Evolutionary conservation across 306 rosid species (phyloP), one percentile per base, ranked within the genome.

Genomic region (Coriaria nepalensis): DNA sequence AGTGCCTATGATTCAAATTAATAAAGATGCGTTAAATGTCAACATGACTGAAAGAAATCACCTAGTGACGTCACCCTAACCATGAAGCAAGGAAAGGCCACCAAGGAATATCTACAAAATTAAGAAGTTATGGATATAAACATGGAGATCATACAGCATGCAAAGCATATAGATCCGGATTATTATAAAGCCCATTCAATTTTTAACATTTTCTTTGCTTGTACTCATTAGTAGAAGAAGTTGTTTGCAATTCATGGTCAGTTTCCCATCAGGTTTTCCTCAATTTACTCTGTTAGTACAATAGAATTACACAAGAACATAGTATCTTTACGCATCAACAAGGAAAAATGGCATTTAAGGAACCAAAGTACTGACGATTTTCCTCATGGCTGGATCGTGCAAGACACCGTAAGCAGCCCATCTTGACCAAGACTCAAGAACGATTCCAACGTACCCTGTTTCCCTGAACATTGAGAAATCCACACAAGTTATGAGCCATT

Each of bases 391-490:
- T 55, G 83, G 85, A 57, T 90, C 95, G 56, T 64, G 76, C 76
- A 90, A 68, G 62, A 85, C 68, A 37, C 87, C 84, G 52, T 69
- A 73, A 64, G 83, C 92, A 55, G 80, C 85, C 98, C 95, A 90
- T 59, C 92, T 85, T 56, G 98, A 90, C 98, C 95, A 90, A 48
- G 98, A 82, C 73, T 90, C 98, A 47, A 90, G 69, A 50, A 90
- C 94, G 57, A 90, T 59, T 61, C 98, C 98, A 63, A 81, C 95
- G 69, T 85, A 90, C 39, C 79, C 94, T 95, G 85, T 90, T 59
- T 85, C 98, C 81, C 98, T 82, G 59, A 55, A 50, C 32, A 65
- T 49, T 43, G 56, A 52, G 44, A 35, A 7, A 33, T 50, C 41
- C 45, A 35, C 68, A 49, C 6, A 51, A 50, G 57, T 47, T 13